These are phyloP conservation scores for Vigna unguiculata DNA, from an alignment of 306 rosid species.

Conservation along the genomic window DNA sequence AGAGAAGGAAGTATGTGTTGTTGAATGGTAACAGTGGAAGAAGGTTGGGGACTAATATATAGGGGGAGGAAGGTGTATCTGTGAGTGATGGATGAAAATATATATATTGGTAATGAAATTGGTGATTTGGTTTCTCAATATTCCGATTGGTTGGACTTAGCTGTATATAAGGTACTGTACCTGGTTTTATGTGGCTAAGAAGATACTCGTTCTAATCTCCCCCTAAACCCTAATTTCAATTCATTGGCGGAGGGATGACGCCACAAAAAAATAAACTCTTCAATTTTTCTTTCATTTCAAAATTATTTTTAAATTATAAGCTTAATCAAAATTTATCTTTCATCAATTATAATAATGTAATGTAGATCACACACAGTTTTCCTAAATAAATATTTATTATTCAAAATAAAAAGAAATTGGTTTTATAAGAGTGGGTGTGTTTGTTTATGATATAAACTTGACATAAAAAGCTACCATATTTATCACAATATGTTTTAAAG, in stretches of 20 bases:
- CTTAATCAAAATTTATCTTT: neutral
- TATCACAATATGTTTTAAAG: too few relatives aligned
- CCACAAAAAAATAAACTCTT: constrained; percentile 17
- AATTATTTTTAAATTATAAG: too few relatives aligned
- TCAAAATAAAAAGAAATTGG: too few relatives aligned
- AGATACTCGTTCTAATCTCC: constrained; percentile 53
- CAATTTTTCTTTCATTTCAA: neutral
- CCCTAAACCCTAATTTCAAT: constrained; percentile 60
- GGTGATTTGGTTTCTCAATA: constrained; percentile 38
- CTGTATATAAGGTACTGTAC: constrained; percentile 52
- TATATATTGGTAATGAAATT: neutral
- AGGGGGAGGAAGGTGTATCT: constrained; percentile 17
- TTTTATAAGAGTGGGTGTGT: neutral
- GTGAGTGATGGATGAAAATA: constrained; percentile 43
- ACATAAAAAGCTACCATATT: too few relatives aligned
- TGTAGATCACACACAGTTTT: neutral
- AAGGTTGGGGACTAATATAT: constrained; percentile 42
- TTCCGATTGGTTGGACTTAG: constrained; percentile 64
- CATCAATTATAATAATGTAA: neutral
- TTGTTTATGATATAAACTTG: too few relatives aligned
- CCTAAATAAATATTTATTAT: neutral
- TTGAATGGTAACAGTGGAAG: constrained; percentile 52
- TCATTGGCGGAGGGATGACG: constrained; percentile 32
- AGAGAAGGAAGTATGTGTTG: neutral
- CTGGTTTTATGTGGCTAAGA: constrained; percentile 42